Evolutionary conservation across 768 basidiomycete species (phyloP).

Genomic region (Pleurotus salmoneostramineus): DNA sequence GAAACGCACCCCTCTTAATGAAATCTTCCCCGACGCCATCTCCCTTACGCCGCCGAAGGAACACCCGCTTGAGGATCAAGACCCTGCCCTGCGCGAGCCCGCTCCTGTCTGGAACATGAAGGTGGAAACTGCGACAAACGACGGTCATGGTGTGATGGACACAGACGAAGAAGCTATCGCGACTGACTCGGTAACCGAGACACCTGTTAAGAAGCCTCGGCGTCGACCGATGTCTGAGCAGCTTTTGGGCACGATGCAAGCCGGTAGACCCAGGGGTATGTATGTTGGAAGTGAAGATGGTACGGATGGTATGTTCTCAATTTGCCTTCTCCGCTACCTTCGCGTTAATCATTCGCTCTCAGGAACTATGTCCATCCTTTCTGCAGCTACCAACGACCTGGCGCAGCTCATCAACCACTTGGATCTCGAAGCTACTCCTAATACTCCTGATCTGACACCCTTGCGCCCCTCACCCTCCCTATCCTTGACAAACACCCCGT

Average conservation of each 20-base stretch:
- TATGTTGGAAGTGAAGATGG: constrained; percentile 39
- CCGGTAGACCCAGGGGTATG: constrained; percentile 41
- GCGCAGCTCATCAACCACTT: constrained; percentile 75
- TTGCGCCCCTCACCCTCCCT: constrained; percentile 30
- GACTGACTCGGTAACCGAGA: constrained; percentile 31
- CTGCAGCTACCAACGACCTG: constrained; percentile 77
- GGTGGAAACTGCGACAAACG: constrained; percentile 50
- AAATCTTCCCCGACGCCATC: constrained; percentile 53
- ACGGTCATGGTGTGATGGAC: constrained; percentile 35
- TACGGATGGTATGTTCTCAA: constrained; percentile 37
- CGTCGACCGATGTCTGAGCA: constrained; percentile 65
- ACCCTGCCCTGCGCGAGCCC: neutral
- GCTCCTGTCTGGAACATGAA: constrained; percentile 20
- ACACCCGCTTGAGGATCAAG: constrained; percentile 11
- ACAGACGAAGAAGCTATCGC: constrained; percentile 18
- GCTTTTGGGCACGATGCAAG: constrained; percentile 34
- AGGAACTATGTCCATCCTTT: constrained; percentile 68
- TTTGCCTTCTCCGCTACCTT: neutral
- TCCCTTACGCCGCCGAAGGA: constrained; percentile 5
- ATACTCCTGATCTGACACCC: constrained; percentile 45
- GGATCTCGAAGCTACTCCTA: constrained; percentile 78
- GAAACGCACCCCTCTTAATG: constrained; percentile 48
- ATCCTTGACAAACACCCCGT: constrained; percentile 8
- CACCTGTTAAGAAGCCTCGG: constrained; percentile 44
- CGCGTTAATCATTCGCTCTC: constrained; percentile 7